phyloP scores from a whole-genome alignment of 2,329 filamentous ascomycete genomes.

The Phaeosphaeriaceae sp. region DNA sequence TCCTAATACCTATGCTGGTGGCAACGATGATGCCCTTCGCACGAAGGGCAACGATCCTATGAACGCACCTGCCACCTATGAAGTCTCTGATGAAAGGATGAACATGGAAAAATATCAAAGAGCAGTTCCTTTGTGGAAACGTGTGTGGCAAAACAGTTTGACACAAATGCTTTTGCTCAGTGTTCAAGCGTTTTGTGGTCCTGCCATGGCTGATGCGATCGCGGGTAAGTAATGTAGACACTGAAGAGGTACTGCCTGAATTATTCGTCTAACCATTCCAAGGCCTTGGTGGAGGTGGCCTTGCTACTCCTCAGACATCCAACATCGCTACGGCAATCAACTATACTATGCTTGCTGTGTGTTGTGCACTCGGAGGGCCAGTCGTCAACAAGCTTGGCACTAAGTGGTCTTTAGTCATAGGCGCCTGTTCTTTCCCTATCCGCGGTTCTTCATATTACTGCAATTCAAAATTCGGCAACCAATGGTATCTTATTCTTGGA shows the following conservation, averaged over 20 bases:
- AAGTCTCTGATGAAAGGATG: slow-evolving; percentile 38
- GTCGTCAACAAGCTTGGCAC: slow-evolving; percentile 57
- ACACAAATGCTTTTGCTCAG: slow-evolving; percentile 58
- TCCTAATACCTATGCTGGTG: slow-evolving; percentile 42
- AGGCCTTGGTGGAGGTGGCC: slow-evolving; percentile 50
- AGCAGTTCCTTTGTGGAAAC: slow-evolving; percentile 51
- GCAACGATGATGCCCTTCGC: slow-evolving; percentile 36
- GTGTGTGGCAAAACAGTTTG: slow-evolving; percentile 55
- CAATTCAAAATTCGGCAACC: slow-evolving; percentile 57
- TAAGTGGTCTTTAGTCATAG: slow-evolving; percentile 56
- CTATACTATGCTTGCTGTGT: slow-evolving; percentile 36
- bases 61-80: slow-evolving; percentile 21
- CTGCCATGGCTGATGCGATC: slow-evolving; percentile 41
- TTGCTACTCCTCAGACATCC: slow-evolving; percentile 53
- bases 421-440: slow-evolving; percentile 53
- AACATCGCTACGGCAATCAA: slow-evolving; percentile 49
- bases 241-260: not conserved
- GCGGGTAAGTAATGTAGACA: slow-evolving; percentile 20
- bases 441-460: slow-evolving; percentile 57
- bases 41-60: slow-evolving; percentile 35
- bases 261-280: not conserved
- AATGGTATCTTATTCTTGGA: slow-evolving; percentile 51
- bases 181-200: slow-evolving; percentile 52
- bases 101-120: slow-evolving; percentile 46
- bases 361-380: slow-evolving; percentile 53